Evolutionary conservation across 2,329 filamentous ascomycete species (phyloP).

Genomic region (Botrytis deweyae): DNA sequence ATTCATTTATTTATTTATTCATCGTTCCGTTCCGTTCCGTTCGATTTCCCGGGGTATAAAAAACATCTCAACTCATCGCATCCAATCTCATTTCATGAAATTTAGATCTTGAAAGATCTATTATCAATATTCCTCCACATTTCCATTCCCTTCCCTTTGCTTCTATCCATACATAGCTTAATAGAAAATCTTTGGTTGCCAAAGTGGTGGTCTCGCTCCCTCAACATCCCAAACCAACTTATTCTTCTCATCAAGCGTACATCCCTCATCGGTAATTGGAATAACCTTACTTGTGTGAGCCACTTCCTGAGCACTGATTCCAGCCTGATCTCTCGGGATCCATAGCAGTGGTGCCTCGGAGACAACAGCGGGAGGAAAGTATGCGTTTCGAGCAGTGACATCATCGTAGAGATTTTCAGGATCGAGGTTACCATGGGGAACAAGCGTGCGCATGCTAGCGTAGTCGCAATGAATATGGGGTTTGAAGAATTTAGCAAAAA

Average conservation of each 20-base stretch:
- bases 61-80: not conserved
- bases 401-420: slow-evolving; percentile 58
- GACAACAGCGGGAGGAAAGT: slow-evolving; percentile 69
- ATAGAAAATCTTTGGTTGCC: slow-evolving; percentile 50
- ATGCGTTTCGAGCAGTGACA: slow-evolving; percentile 65
- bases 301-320: slow-evolving; percentile 76
- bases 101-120: not conserved
- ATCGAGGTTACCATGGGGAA: slow-evolving; percentile 54
- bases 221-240: slow-evolving; percentile 59
- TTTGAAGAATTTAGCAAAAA: slow-evolving; percentile 68
- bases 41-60: slow-evolving; percentile 7
- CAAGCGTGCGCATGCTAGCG: slow-evolving; percentile 63
- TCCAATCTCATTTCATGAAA: not conserved
- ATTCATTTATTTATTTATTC: not conserved
- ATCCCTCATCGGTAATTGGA: slow-evolving; percentile 78
- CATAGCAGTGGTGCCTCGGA: slow-evolving; percentile 69
- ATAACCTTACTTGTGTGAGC: slow-evolving; percentile 69
- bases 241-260: slow-evolving; percentile 68
- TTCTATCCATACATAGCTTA: slow-evolving; percentile 9
- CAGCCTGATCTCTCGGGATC: slow-evolving; percentile 75
- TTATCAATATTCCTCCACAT: not conserved
- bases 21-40: not conserved
- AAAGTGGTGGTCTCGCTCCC: slow-evolving; percentile 57
- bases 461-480: slow-evolving; percentile 78
- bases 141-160: too few species aligned